These are phyloP conservation scores for Brassica napus DNA, from an alignment of 345 rosid species.

Conservation along the genomic window DNA sequence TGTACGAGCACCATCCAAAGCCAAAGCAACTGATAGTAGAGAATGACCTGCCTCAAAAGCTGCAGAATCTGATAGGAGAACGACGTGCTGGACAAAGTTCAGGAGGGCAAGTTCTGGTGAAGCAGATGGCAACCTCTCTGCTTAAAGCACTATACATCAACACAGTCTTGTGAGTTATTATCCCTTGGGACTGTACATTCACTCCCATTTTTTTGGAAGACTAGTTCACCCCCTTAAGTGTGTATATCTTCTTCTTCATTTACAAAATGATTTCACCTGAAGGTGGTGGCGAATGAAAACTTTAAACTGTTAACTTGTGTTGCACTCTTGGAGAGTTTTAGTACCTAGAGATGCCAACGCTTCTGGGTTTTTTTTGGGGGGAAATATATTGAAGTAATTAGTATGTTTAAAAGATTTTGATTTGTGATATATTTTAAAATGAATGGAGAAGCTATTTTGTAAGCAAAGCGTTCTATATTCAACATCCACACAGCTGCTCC, in stretches of 20 bases:
- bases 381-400: neutral
- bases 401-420: neutral
- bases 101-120: conserved; percentile 95
- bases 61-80: conserved; percentile 86
- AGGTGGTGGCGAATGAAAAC: neutral
- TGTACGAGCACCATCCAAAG: conserved; percentile 96
- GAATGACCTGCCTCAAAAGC: conserved; percentile 85
- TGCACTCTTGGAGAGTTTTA: neutral
- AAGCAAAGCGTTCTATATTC: neutral
- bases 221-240: neutral
- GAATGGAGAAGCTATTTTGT: neutral
- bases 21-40: conserved; percentile 97
- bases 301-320: neutral
- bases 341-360: neutral
- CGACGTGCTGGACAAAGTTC: conserved; percentile 95
- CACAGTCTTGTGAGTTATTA: conserved; percentile 61
- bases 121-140: conserved; percentile 96
- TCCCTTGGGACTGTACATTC: conserved; percentile 7
- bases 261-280: neutral
- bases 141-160: conserved; percentile 95
- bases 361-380: no score
- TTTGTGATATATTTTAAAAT: neutral
- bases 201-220: conserved; percentile 19
- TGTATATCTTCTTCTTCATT: neutral
- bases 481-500: neutral